These are phyloP conservation scores for Gnomoniopsis sp. DNA, from an alignment of 2,329 filamentous ascomycete genomes.

Conservation along the genomic window DNA sequence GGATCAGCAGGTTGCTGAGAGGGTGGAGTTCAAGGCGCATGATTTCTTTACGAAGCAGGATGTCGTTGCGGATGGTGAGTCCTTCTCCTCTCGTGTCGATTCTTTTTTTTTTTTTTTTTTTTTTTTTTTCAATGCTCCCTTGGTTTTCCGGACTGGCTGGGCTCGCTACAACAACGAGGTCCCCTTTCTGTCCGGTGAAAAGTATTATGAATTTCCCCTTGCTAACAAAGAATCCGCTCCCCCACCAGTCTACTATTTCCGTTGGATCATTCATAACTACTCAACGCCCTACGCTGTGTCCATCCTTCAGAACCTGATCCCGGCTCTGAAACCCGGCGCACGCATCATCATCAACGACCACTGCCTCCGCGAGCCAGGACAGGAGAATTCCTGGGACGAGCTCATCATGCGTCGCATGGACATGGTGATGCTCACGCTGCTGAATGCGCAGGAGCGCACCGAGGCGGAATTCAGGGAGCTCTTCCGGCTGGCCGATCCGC, in stretches of 20 bases:
- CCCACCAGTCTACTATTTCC: slow-evolving; percentile 50
- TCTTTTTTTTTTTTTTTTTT: background rate
- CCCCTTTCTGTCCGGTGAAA: background rate
- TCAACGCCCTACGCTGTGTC: slow-evolving; percentile 48
- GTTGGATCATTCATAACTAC: slow-evolving; percentile 61
- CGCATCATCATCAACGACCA: slow-evolving; percentile 42
- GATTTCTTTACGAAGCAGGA: slow-evolving; percentile 58
- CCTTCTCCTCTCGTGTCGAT: background rate
- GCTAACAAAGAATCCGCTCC: background rate
- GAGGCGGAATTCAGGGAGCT: slow-evolving; percentile 39
- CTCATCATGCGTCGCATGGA: slow-evolving; percentile 38
- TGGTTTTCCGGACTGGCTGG: background rate
- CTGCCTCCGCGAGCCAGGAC: slow-evolving; percentile 32
- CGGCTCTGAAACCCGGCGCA: slow-evolving; percentile 53
- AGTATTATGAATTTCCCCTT: no score
- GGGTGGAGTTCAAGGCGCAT: slow-evolving; percentile 45
- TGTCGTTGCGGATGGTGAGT: slow-evolving; percentile 48
- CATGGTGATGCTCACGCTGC: slow-evolving; percentile 39
- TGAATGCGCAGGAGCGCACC: slow-evolving; percentile 42
- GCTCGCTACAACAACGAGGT: no score
- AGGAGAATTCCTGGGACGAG: slow-evolving; percentile 33
- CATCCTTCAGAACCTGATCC: slow-evolving; percentile 48
- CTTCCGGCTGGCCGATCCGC: slow-evolving; percentile 34
- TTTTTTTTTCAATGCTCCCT: background rate
- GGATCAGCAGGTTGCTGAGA: slow-evolving; percentile 33